A percentile compares a stretch with the other conserved stretches of the same genome.
These are phyloP conservation scores for Penicillium pancosmium DNA, from an alignment of 495 filamentous ascomycete genomes.

Conservation along the genomic window DNA sequence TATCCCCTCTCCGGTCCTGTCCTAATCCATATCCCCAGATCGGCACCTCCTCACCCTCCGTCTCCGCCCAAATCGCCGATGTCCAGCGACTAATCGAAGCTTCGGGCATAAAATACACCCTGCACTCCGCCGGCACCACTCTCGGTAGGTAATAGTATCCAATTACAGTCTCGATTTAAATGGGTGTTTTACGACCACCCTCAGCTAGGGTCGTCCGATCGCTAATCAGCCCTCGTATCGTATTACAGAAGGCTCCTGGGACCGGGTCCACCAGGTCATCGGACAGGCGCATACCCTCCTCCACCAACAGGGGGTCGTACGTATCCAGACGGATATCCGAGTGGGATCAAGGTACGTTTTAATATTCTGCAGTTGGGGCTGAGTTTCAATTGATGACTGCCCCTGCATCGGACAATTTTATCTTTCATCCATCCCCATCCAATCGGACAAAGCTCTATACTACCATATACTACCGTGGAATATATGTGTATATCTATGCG, in stretches of 20 bases:
- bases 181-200: not conserved
- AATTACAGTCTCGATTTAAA: not conserved
- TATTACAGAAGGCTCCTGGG: constrained; percentile 82
- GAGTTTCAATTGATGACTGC: not conserved
- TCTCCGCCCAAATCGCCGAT: constrained; percentile 83
- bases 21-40: constrained; percentile 54
- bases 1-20: not conserved
- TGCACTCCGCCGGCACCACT: constrained; percentile 93
- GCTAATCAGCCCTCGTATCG: not conserved
- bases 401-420: not conserved
- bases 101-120: constrained; percentile 76
- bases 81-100: constrained; percentile 84
- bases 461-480: no score
- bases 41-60: constrained; percentile 79
- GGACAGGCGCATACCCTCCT: constrained; percentile 87
- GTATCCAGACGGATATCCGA: constrained; percentile 89
- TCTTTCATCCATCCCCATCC: not conserved
- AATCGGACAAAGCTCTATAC: not conserved
- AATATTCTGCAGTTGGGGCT: no score
- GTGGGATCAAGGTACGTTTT: constrained; percentile 73
- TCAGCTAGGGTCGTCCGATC: not conserved
- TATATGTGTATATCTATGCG: no score
- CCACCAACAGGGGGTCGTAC: constrained; percentile 76
- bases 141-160: constrained; percentile 64
- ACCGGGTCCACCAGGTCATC: constrained; percentile 83